Evolutionary conservation across 176 grass and related monocot genomes (phyloP).

Genomic region (barley (Hordeum vulgare)): MorexV3_pseudomolecules_assembly NC_058523.1:231526511-231527010

Average conservation of each 20-base stretch:
- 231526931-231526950: not conserved
- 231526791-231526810: not conserved
- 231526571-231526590: not conserved
- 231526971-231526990: not conserved
- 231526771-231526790: not conserved
- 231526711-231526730: slow-evolving; percentile 2
- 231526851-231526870: not conserved
- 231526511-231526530: not conserved
- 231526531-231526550: not conserved
- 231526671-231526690: not conserved
- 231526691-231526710: not conserved
- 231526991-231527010: not conserved
- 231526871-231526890: not conserved
- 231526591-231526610: not conserved
- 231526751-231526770: not conserved
- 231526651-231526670: not conserved
- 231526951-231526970: not conserved
- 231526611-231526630: not conserved
- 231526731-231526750: not conserved
- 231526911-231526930: not conserved
- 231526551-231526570: not conserved
- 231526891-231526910: not conserved
- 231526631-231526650: slow-evolving; percentile 2
- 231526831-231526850: not conserved
- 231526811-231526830: not conserved